Conservation (phyloP, 306 rosid species). For the Heteromeles arbutifolia region DNA sequence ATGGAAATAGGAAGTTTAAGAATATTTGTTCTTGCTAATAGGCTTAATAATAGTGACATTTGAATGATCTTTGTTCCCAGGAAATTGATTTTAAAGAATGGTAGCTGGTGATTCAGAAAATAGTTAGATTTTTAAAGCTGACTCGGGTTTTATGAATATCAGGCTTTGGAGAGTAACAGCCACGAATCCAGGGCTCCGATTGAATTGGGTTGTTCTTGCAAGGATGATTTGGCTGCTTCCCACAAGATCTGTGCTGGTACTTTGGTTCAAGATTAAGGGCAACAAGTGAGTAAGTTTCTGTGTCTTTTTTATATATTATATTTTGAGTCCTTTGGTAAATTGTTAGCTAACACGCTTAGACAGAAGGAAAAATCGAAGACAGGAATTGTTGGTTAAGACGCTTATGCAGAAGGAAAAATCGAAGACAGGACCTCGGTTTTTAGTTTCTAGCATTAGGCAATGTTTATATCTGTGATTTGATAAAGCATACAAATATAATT, state of each 20-base stretch:
- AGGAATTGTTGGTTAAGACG: neutral
- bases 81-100: too few species aligned
- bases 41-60: too few species aligned
- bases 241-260: constrained; percentile 87
- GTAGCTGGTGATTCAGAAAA: too few species aligned
- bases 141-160: too few species aligned
- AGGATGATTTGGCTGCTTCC: constrained; percentile 82
- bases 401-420: neutral
- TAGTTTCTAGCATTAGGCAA: neutral
- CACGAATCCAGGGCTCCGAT: constrained; percentile 71
- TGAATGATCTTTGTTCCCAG: too few species aligned
- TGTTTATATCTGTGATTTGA: neutral
- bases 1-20: too few species aligned
- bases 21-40: too few species aligned
- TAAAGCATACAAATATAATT: neutral
- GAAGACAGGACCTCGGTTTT: neutral
- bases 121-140: too few species aligned
- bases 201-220: constrained; percentile 90
- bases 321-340: neutral
- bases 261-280: constrained; percentile 92
- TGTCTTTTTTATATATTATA: neutral
- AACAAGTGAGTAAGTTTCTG: constrained; percentile 53
- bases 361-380: neutral
- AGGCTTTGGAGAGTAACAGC: too few species aligned
- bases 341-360: neutral